Base-by-base conservation (phyloP, 2,329 filamentous ascomycete genomes). In the Talaromyces piceae region DNA sequence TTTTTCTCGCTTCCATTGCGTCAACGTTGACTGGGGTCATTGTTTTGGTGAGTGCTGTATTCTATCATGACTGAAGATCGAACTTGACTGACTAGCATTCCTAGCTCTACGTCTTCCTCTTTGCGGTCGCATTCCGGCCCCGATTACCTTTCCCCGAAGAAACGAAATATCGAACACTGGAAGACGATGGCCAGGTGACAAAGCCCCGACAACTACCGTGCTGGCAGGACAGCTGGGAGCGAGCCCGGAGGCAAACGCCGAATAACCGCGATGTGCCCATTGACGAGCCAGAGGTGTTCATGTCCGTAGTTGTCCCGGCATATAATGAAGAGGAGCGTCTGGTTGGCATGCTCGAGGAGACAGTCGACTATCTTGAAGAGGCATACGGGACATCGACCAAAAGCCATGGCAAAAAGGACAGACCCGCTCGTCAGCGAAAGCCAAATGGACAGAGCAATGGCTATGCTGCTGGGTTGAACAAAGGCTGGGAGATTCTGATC, bases 251-350 rank as follows among this genome's bases (percentile, higher is more conserved):
- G 61, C 41, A 49, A 22, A 28, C 39, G 20, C 26, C 49, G 9
- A 46, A 41, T 18, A 22, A 25, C 12, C 69, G 75, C 45, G 73
- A 73, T 77, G 60, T 63, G 58, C 58, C 5, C 12, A 46, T 54
- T 12, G 86, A 90, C 57, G 78, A 84, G 2, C 80, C 90, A 12
- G 83, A 91, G 56, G 71, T 96, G n/a, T 87, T 86, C 65, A 83
- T 98, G 75, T 93, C 87, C 49, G 83, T 97, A 6, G 89, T 98
- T 0, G 85, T 98, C 41, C 93, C 93, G 0, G 93, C 93, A 8
- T 98, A 90, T 77, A 98, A 98, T 60, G 93, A 98, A 65, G 86
- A 91, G 66, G 78, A 87, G 53, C 83, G 93, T 26, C 78, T 98
- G 44, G 77, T 82, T 11, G 86, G 84, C 9, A 95, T 95, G 72